phyloP scores from a whole-genome alignment of 2,329 filamentous ascomycete species.

The Penicillium brevicompactum region DNA sequence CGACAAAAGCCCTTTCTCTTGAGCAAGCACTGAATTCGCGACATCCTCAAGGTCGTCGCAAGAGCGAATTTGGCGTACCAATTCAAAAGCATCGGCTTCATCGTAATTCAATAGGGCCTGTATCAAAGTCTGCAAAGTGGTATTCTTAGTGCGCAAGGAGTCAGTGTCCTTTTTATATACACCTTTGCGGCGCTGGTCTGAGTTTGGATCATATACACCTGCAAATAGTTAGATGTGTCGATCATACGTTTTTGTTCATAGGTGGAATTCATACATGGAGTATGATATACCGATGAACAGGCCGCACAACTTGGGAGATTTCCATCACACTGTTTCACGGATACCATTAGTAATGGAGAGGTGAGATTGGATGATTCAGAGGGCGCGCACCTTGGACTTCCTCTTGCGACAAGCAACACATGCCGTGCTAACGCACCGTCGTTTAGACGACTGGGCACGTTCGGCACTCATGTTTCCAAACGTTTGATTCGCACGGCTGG shows the following conservation, averaged over 20 bases:
- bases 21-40: conserved; percentile 60
- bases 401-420: conserved; percentile 77
- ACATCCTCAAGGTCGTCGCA: conserved; percentile 74
- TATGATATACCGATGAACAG: conserved; percentile 85
- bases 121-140: conserved; percentile 87
- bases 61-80: conserved; percentile 85
- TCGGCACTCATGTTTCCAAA: conserved; percentile 33
- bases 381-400: conserved; percentile 65
- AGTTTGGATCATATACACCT: conserved; percentile 94
- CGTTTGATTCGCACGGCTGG: conserved; percentile 12
- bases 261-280: conserved; percentile 37
- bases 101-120: conserved; percentile 89
- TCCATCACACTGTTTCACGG: conserved; percentile 71
- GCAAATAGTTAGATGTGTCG: conserved; percentile 43
- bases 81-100: conserved; percentile 78
- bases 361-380: background rate
- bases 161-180: conserved; percentile 95
- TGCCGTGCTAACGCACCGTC: conserved; percentile 80
- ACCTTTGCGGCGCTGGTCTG: conserved; percentile 92
- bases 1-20: conserved; percentile 51
- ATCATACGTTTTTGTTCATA: background rate
- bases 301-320: conserved; percentile 89
- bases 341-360: conserved; percentile 5
- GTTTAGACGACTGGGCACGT: conserved; percentile 52
- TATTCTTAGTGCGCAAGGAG: conserved; percentile 80